phyloP scores from a whole-genome alignment of 495 filamentous ascomycete genomes.

The Polyplosphaeria fusca region DNA sequence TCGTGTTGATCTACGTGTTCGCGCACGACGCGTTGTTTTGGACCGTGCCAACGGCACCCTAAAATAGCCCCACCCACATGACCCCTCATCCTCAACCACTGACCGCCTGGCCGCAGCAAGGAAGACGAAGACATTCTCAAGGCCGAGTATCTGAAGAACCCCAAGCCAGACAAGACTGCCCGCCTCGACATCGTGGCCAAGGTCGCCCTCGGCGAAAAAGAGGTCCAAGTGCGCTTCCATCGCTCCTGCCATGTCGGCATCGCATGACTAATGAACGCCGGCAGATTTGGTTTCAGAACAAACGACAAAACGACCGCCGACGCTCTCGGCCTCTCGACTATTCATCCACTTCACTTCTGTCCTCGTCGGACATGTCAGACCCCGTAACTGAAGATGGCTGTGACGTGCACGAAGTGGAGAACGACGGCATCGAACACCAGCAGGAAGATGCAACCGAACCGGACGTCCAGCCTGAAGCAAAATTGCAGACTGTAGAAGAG shows the following conservation, averaged over 20 bases:
- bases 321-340: slow-evolving; percentile 73
- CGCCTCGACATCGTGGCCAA: slow-evolving; percentile 77
- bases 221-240: slow-evolving; percentile 73
- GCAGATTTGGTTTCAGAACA: slow-evolving; percentile 99
- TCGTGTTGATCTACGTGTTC: not conserved
- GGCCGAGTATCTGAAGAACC: slow-evolving; percentile 76
- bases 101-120: slow-evolving; percentile 48
- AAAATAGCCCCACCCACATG: slow-evolving; percentile 2
- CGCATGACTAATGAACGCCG: slow-evolving; percentile 16
- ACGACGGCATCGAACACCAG: not conserved
- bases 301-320: slow-evolving; percentile 86
- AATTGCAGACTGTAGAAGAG: not conserved
- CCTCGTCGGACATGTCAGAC: slow-evolving; percentile 37
- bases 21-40: slow-evolving; percentile 17
- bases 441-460: not conserved
- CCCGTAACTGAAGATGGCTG: slow-evolving; percentile 18
- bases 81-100: slow-evolving; percentile 10
- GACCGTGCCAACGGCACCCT: not conserved
- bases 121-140: slow-evolving; percentile 91
- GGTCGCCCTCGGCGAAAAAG: slow-evolving; percentile 91
- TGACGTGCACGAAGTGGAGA: slow-evolving; percentile 4
- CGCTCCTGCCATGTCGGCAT: not conserved
- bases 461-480: not conserved
- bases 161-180: slow-evolving; percentile 89
- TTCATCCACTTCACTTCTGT: slow-evolving; percentile 54